A percentile compares a stretch with the other conserved stretches of the same genome.
phyloP scores from a whole-genome alignment of 345 rosid genomes.

The Eutrema japonicum region DNA sequence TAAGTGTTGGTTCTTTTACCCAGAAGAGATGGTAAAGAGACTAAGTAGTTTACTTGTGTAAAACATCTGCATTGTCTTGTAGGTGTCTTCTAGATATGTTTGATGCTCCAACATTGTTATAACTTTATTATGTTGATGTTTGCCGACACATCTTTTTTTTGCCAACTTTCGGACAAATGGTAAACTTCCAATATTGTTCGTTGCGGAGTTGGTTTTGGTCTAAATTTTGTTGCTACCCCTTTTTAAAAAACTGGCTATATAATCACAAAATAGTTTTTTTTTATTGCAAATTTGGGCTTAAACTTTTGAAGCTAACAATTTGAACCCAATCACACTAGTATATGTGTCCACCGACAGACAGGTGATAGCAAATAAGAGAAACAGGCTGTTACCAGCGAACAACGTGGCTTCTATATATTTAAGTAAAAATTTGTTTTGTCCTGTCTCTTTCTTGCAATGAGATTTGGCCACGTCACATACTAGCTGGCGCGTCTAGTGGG shows the following conservation, averaged over 20 bases:
- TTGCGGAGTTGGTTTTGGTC: constrained; percentile 23
- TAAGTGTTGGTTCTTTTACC: background rate
- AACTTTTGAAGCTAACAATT: background rate
- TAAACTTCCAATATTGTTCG: background rate
- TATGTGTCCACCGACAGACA: constrained; percentile 40
- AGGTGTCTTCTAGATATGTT: background rate
- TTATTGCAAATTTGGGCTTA: too few relatives aligned
- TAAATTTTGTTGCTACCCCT: too few relatives aligned
- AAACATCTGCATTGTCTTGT: constrained; percentile 18
- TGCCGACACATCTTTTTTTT: constrained; percentile 27
- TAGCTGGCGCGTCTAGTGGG: constrained; percentile 23
- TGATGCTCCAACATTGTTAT: constrained; percentile 11
- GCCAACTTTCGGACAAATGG: constrained; percentile 31
- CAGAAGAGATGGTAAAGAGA: constrained; percentile 9
- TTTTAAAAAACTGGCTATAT: too few relatives aligned
- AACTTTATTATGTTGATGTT: constrained; percentile 16
- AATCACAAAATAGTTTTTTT: too few relatives aligned
- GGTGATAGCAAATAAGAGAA: constrained; percentile 10
- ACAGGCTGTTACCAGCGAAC: constrained; percentile 40
- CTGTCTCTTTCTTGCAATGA: constrained; percentile 26
- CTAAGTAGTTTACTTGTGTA: constrained; percentile 1
- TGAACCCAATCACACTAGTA: constrained; percentile 4
- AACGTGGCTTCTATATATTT: constrained; percentile 24
- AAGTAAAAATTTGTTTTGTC: constrained; percentile 30
- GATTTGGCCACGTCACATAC: constrained; percentile 21